Evolutionary conservation across 106 monocot genomes (phyloP), one percentile per base, ranked within the genome.

Genomic region (Vanilla planifolia): DNA sequence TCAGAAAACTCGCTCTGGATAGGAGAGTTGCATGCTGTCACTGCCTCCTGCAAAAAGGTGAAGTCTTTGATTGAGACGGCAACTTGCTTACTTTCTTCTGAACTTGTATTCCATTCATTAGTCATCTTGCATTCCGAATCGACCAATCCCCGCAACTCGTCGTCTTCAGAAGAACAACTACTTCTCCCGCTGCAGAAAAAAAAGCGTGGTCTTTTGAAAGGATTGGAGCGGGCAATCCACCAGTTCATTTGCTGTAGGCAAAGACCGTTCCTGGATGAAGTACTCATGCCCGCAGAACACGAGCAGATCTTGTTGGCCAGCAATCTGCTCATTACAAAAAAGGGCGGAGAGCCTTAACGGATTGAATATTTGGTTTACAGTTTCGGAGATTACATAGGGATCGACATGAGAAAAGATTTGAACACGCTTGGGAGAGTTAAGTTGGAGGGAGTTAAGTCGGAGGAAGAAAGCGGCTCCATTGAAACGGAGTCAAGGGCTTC

Each of bases 51-150:
- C 8, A 91, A 60, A 82, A 91, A 82, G 44, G 65, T 66, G 60
- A 83, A 80, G 79, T 91, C 91, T 72, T 82, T 86, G 5, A 62
- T 36, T 14, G 79, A 77, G 22, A 86, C 39, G 2, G 55, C 7
- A 8, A 9, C 11, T 1, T 29, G 59, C 26, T 43, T 48, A 3
- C 5, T 22, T n/a, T 48, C 33, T 24, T 68, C 63, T 22, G 40
- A 43, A 43, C 17, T 55, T 1, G 3, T 19, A 1, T 33, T 50
- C 48, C 7, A 57, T 16, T 28, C 55, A 9, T 64, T 35, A 4
- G 56, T 36, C 23, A 29, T 6, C 4, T 24, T 21, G 60, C 68
- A 57, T 5, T 73, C 73, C 4, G 67, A 58, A 42, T 90, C 85
- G 35, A 71, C 43, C 47, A 86, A 71, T 1, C 81, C 78, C 6